Conservation (phyloP, 768 basidiomycete species). For the Amanita muscaria region DNA sequence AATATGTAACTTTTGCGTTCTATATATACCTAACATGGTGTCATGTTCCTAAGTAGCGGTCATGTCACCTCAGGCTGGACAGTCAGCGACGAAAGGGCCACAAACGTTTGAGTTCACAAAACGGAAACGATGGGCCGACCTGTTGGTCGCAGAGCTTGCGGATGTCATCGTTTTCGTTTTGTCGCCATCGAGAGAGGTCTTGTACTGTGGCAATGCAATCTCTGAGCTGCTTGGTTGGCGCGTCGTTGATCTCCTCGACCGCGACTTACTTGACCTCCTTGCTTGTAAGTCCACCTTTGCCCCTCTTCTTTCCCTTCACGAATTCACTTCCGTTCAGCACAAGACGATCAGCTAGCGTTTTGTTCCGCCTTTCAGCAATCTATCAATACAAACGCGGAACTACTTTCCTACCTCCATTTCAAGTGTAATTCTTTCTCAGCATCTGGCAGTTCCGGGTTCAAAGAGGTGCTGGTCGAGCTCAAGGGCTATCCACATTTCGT, state of each 20-base stretch:
- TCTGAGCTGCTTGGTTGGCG: slow-evolving; percentile 73
- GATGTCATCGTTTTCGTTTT: slow-evolving; percentile 66
- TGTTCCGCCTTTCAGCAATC: slow-evolving; percentile 47
- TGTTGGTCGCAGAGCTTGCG: slow-evolving; percentile 66
- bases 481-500: slow-evolving; percentile 52
- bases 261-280: slow-evolving; percentile 54
- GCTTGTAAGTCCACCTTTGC: slow-evolving; percentile 37
- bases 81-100: slow-evolving; percentile 16
- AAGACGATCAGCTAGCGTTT: slow-evolving; percentile 51
- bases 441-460: slow-evolving; percentile 17
- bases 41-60: not conserved
- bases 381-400: slow-evolving; percentile 37
- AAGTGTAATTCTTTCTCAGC: slow-evolving; percentile 32
- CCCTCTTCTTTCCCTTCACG: slow-evolving; percentile 1
- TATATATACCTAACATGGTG: slow-evolving; percentile 7
- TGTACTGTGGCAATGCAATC: slow-evolving; percentile 62
- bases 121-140: slow-evolving; percentile 79
- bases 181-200: slow-evolving; percentile 50
- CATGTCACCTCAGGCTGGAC: slow-evolving; percentile 11
- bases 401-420: slow-evolving; percentile 54
- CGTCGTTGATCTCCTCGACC: slow-evolving; percentile 63
- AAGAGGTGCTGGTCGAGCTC: slow-evolving; percentile 62
- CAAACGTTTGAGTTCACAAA: slow-evolving; percentile 75
- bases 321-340: slow-evolving; percentile 25
- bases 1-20: not conserved